A percentile compares a stretch with the other conserved stretches of the same genome.
phyloP scores from a whole-genome alignment of 1,284 basidiomycete species.

The Bondarzewia mesenterica region DNA sequence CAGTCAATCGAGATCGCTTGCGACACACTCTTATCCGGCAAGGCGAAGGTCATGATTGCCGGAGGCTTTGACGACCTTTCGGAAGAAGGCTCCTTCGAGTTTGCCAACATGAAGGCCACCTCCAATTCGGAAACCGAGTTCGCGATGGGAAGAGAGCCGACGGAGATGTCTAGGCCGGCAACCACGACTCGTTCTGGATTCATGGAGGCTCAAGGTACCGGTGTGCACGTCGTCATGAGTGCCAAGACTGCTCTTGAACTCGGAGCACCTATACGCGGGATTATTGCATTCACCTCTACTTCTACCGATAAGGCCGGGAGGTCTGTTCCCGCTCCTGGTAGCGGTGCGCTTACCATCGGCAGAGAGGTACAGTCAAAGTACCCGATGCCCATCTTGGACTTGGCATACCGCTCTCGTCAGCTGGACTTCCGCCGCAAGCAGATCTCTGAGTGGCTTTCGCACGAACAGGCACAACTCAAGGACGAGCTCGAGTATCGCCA shows the following conservation, averaged over 20 bases:
- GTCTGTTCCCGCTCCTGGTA: conserved; percentile 89
- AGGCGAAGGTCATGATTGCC: conserved; percentile 98
- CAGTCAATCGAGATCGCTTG: conserved; percentile 98
- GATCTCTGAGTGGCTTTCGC: conserved; percentile 87
- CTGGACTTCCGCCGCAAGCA: conserved; percentile 89
- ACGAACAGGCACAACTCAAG: conserved; percentile 80
- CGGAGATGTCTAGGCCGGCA: conserved; percentile 96
- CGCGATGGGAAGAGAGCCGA: conserved; percentile 97
- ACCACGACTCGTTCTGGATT: conserved; percentile 96
- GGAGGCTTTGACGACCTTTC: conserved; percentile 98
- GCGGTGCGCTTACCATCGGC: conserved; percentile 82
- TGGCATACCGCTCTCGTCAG: conserved; percentile 86
- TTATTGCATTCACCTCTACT: conserved; percentile 94
- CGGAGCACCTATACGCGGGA: conserved; percentile 88
- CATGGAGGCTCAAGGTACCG: conserved; percentile 97
- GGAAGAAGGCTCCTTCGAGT: conserved; percentile 95
- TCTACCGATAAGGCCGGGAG: conserved; percentile 96
- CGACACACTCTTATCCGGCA: conserved; percentile 89
- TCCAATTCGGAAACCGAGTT: conserved; percentile 95
- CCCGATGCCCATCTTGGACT: conserved; percentile 69
- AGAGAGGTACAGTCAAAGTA: conserved; percentile 73
- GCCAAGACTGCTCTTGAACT: conserved; percentile 94
- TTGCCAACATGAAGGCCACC: conserved; percentile 99
- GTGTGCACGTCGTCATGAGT: conserved; percentile 95
- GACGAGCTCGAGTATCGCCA: conserved; percentile 66